phyloP scores from a whole-genome alignment of 2,329 filamentous ascomycete species.

The Shiraia bambusicola region DNA sequence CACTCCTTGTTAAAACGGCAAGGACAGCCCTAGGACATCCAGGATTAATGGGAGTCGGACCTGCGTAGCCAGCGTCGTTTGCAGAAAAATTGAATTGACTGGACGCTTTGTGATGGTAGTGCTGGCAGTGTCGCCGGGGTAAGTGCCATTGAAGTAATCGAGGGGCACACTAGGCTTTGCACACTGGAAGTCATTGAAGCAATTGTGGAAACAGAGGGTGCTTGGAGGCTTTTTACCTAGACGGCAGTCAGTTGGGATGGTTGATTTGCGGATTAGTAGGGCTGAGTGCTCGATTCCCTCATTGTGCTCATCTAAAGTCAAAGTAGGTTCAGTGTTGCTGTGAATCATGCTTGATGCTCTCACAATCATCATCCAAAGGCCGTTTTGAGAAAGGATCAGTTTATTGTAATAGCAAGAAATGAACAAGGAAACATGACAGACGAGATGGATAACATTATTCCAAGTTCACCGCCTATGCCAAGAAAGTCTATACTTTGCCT shows the following conservation, averaged over 20 bases:
- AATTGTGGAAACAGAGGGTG: slow-evolving; percentile 35
- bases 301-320: neutral
- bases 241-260: slow-evolving; percentile 11
- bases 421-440: too few species aligned
- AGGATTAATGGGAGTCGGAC: slow-evolving; percentile 47
- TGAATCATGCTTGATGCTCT: too few species aligned
- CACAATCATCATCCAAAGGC: too few species aligned
- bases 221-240: slow-evolving; percentile 4
- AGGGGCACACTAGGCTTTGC: slow-evolving; percentile 40
- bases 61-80: slow-evolving; percentile 43
- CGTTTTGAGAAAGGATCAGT: too few species aligned
- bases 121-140: slow-evolving; percentile 29
- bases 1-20: slow-evolving; percentile 23
- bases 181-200: slow-evolving; percentile 36
- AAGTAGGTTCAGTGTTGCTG: neutral
- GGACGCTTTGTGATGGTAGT: slow-evolving; percentile 37
- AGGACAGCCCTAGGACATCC: slow-evolving; percentile 46
- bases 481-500: too few species aligned
- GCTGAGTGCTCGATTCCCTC: neutral
- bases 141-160: slow-evolving; percentile 42
- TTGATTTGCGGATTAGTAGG: neutral
- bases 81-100: slow-evolving; percentile 38
- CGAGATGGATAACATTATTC: too few species aligned
- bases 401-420: too few species aligned
- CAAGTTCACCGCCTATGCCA: too few species aligned